Evolutionary conservation across 345 rosid species (phyloP), one percentile per base, ranked within the genome.

Genomic region (Trapa incisa): DNA sequence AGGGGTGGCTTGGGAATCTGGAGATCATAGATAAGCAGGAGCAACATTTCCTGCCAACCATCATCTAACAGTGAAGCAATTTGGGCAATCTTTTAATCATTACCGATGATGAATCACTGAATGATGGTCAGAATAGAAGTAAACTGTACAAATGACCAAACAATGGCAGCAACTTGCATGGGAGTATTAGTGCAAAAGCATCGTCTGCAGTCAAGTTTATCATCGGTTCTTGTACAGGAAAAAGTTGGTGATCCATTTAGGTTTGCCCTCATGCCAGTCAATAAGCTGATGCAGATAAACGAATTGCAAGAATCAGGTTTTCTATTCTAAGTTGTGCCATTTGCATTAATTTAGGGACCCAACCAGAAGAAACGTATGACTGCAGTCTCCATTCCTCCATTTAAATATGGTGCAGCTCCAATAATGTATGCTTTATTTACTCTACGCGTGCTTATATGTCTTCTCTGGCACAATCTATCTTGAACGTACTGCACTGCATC

Each of bases 41-140:
- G 43, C 43, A 3, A 41, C 7, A 3, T 41, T 71, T 71, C 74
- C 57, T 65, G 69, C 69, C 74, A 65, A 71, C 69, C 42, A 8
- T 62, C 50, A 65, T 71, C 74, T 65, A 71, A 65, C 57, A 10
- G 0, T 38, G 43, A 6, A 39, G 64, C 33, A n/a, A 35, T 53
- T 67, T 52, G 41, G 35, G 45, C 37, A 61, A 67, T n/a, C 63
- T 67, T 52, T 12, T 10, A 45, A 47, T 39, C 7, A 29, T 1
- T 57, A 32, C 13, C 32, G 32, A 22, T 50, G 5, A 50, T 4
- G 29, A 57, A 57, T 8, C 36, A 7, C 29, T 41, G 7, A 1
- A 57, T 57, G 7, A 8, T 12, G 5, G 61, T 33, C 61, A 33
- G 29, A 57, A 29, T 16, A 57, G 29, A 22, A 22, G 29, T 22